Conservation (phyloP, 2,329 filamentous ascomycete genomes). For the Leptographium lundbergii region DNA sequence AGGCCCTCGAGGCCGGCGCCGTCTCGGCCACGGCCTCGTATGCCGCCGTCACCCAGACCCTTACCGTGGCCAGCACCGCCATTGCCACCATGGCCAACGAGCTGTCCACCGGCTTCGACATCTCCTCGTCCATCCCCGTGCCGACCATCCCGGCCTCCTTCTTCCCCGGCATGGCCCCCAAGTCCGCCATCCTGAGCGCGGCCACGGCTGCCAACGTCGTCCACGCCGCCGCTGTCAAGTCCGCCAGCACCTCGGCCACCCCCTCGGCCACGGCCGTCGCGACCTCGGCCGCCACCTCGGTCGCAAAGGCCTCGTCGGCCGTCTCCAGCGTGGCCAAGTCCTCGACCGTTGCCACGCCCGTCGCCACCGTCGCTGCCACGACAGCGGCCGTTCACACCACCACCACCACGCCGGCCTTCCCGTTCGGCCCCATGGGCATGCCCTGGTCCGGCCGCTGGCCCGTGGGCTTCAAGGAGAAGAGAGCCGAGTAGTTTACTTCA, state of each 20-base stretch:
- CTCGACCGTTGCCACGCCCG: no score
- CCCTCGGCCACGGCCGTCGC: neutral
- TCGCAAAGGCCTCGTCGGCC: no score
- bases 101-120: slow-evolving; percentile 7
- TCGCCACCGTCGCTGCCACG: no score
- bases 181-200: neutral
- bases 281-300: no score
- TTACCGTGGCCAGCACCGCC: slow-evolving; percentile 1
- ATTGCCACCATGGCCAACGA: slow-evolving; percentile 10
- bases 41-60: slow-evolving; percentile 4
- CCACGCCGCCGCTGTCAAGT: neutral
- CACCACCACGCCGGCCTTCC: no score
- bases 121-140: slow-evolving; percentile 9
- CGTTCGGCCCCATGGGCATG: no score
- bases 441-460: no score
- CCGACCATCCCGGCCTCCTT: slow-evolving; percentile 12
- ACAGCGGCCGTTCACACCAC: no score
- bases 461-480: no score
- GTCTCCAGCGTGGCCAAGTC: no score
- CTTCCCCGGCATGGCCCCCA: slow-evolving; percentile 7
- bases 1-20: neutral
- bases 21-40: slow-evolving; percentile 1
- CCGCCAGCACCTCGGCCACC: no score
- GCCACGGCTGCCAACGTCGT: neutral
- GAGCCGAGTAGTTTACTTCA: no score